Evolutionary conservation across 495 filamentous ascomycete species (phyloP), one percentile per base, ranked within the genome.

Genomic region (Geopyxis carbonaria): DNA sequence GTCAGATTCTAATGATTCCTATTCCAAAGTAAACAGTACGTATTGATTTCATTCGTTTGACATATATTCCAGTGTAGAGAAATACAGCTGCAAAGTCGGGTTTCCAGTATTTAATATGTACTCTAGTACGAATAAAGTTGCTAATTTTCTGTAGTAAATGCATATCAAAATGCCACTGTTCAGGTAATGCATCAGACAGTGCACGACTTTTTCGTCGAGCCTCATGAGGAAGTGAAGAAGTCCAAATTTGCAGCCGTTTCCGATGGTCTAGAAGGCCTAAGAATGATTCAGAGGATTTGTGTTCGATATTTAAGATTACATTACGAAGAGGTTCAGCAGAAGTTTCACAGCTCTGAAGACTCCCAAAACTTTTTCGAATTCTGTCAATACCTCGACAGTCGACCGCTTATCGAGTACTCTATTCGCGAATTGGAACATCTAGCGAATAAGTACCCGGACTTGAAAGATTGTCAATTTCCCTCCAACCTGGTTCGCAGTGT

Each of bases 171-270:
- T 41, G 16, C 18, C 18, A 32, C 20, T 19, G 27, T 41, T 23
- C 38, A 41, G 23, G 24, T 41, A 3, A 41, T 41, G 38, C 38
- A 41, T 32, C 38, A 41, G 16, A 31, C n/a, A 3, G 38, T 32
- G 20, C 24, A 21, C 4, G 38, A 41, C 9, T 41, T 31, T 16
- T 31, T 41, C 19, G 25, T 41, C 11, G 10, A 16, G 14, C 27
- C 38, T 4, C 7, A 24, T 16, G 25, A 18, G 7, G n/a, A 31
- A n/a, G 15, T 22, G 22, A 5, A 5, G 5, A 22, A n/a, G 15
- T 31, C 38, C 4, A 31, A 41, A 32, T 41, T 31, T 11, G 9
- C 8, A 37, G 34, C 14, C 11, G 34, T 22, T 18, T 14, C 34
- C 19, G 23, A 22, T 22, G 6, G 7, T 5, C 34, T 21, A 8